A percentile compares a stretch with the other conserved stretches of the same genome.
phyloP scores from a whole-genome alignment of 108 stramenopile species.

The Conticribra weissflogii region DNA sequence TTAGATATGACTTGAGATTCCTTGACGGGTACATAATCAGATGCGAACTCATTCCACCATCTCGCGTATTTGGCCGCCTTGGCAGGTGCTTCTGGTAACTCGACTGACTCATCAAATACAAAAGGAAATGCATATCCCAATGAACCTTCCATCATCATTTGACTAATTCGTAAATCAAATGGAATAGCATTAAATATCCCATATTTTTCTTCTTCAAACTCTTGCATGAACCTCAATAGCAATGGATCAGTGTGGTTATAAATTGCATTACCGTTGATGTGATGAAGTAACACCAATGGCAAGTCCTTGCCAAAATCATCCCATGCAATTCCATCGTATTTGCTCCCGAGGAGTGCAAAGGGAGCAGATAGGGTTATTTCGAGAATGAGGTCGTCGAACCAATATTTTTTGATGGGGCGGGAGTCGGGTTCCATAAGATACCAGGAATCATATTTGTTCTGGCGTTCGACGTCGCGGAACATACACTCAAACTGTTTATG shows the following conservation, averaged over 20 bases:
- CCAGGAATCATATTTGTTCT: neutral
- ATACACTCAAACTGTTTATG: neutral
- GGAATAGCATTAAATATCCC: constrained; percentile 10
- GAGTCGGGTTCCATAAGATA: constrained; percentile 11
- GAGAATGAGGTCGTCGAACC: constrained; percentile 7
- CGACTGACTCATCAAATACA: neutral
- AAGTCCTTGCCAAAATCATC: constrained; percentile 10
- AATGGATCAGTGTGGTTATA: constrained; percentile 16
- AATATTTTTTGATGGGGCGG: neutral
- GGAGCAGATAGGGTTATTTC: constrained; percentile 1
- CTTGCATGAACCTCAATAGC: neutral
- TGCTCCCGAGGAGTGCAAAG: constrained; percentile 13
- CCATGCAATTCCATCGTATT: constrained; percentile 22
- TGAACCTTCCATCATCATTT: constrained; percentile 17
- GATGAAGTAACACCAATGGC: neutral
- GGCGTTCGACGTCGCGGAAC: neutral
- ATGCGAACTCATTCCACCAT: constrained; percentile 2
- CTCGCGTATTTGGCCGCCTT: neutral
- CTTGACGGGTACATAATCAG: neutral
- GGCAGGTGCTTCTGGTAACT: neutral
- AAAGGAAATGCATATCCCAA: neutral
- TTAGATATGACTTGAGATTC: constrained; percentile 11
- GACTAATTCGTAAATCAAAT: constrained; percentile 21
- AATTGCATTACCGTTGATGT: constrained; percentile 32
- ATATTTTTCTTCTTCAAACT: neutral